Base-by-base conservation (phyloP, 768 basidiomycete genomes). In the Phylloporus rhodoxanthus region DNA sequence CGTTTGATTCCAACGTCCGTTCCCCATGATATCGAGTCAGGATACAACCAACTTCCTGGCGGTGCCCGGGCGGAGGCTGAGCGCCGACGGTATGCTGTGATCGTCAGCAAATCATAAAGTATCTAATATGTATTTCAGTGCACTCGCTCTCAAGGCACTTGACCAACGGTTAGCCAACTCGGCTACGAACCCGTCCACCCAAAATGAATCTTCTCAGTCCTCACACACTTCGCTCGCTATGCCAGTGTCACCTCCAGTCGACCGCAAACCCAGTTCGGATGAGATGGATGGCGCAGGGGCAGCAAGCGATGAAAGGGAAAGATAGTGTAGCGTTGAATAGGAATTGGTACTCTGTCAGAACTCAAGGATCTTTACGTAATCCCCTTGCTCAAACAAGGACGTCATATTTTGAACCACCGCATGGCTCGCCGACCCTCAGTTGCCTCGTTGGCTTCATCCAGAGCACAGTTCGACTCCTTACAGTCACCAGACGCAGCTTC, bases 1-100 rank as follows among this genome's bases (percentile, higher is more conserved):
- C 82, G 81, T 60, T 69, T 98, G 54, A 85, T 97, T 49, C 88
- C 88, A 20, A 67, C 78, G 1, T 70, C 76, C 28, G 69, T 69
- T 26, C 51, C 76, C 33, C 55, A 58, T 14, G 91, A 93, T 59
- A 52, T 89, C 32, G 91, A 93, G 64, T 75, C 77, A 52, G 88
- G 82, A 13, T 93, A 91, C 64, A 73, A 70, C 36, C 82, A 82
- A 58, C 75, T 88, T 41, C 91, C 93, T 30, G 93, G 91, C 13
- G 87, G 85, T 62, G 85, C 92, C 17, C 79, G 96, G 29, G 96
- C 96, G 19, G 96, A 99, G 70, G 96, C 96, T 17, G 96, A 99
- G 72, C 76, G 96, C 52, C 75, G 95, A 73, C 80, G 95, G 93
- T 93, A 54, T 49, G 80, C 66, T 14, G 23, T 32, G 17, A 21